These are phyloP conservation scores for Artemisia annua DNA, from an alignment of 129 eudicot genomes.

Conservation along the genomic window DNA sequence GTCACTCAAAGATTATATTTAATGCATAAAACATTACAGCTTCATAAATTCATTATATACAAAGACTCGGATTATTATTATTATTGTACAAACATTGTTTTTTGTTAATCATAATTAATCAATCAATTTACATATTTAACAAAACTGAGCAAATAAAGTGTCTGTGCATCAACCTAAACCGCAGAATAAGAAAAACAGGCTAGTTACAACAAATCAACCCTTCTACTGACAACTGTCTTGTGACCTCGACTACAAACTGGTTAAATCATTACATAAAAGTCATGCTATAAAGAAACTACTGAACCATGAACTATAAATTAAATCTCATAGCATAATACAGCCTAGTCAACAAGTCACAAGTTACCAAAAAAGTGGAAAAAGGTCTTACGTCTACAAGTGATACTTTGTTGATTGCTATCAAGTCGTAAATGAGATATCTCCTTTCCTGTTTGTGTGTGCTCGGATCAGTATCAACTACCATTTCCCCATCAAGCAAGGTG, in stretches of 20 bases:
- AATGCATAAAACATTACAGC: no score
- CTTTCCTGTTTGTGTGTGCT: constrained; percentile 63
- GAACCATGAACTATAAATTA: background rate
- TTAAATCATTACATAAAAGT: background rate
- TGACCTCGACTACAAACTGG: background rate
- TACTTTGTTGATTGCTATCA: constrained; percentile 54
- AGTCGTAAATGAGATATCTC: constrained; percentile 68
- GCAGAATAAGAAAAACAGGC: no score
- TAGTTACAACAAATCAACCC: no score
- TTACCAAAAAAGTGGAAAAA: constrained; percentile 10
- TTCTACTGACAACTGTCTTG: no score
- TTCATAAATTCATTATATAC: no score
- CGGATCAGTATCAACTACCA: constrained; percentile 68
- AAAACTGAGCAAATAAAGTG: no score
- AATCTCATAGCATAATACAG: background rate
- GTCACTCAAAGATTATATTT: no score
- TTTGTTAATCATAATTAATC: no score
- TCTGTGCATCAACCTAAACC: no score
- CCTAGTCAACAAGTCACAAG: constrained; percentile 15
- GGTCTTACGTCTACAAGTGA: constrained; percentile 53
- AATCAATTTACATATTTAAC: no score
- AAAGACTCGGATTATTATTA: no score
- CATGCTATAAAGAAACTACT: constrained; percentile 6
- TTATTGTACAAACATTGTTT: no score
- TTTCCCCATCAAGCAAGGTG: constrained; percentile 77